Conservation (phyloP, 2,329 filamentous ascomycete species). For the Trichoderma semiorbis region DNA sequence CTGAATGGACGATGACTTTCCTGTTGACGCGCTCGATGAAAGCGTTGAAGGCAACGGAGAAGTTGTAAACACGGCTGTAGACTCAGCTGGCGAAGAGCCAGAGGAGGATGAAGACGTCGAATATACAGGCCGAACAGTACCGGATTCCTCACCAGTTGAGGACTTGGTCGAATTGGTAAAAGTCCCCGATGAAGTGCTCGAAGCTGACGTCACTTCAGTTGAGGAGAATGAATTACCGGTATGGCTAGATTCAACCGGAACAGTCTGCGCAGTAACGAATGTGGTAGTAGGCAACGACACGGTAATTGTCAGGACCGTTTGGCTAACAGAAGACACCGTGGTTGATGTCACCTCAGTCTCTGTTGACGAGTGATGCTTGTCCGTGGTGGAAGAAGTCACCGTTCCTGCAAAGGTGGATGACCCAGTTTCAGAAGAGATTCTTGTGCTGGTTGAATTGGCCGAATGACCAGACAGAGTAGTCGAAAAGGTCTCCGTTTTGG, state of each 20-base stretch:
- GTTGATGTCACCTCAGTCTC: neutral
- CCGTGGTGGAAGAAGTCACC: neutral
- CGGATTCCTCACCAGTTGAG: neutral
- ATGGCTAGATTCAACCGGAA: neutral
- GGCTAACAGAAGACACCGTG: neutral
- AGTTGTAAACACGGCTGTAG: neutral
- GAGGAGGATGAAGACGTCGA: neutral
- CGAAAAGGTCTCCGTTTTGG: slow-evolving; percentile 5
- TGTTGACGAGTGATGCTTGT: neutral
- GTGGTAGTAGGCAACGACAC: slow-evolving; percentile 6
- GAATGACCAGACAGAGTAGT: neutral
- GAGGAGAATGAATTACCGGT: slow-evolving; percentile 9
- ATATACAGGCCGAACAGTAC: slow-evolving; percentile 1
- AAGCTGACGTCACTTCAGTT: neutral
- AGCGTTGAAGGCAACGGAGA: neutral
- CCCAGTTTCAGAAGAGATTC: neutral
- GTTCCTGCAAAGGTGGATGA: neutral
- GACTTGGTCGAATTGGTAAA: neutral
- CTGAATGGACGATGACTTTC: neutral
- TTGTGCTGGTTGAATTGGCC: neutral
- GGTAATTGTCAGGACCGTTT: slow-evolving; percentile 2
- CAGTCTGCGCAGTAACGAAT: slow-evolving; percentile 3
- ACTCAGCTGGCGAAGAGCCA: neutral
- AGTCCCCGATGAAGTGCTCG: neutral
- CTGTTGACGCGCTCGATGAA: neutral